Evolutionary conservation across 305 asterid species (phyloP).

Genomic region (Solanum chacoense): DNA sequence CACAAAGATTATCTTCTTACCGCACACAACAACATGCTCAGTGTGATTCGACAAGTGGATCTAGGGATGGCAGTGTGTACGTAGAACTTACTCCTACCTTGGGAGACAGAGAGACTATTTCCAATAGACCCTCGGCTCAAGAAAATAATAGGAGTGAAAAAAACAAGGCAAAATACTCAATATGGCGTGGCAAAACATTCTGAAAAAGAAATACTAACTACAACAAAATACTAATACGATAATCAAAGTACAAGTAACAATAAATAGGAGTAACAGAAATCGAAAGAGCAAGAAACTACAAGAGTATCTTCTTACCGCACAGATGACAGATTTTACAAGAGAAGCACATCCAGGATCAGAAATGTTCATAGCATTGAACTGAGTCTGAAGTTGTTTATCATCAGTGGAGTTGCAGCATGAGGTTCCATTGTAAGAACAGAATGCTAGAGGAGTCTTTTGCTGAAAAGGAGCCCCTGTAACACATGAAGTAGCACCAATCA

Average conservation of each 20-base stretch:
- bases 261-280: not conserved
- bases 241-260: not conserved
- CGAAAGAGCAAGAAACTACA: not conserved
- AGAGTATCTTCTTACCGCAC: constrained; percentile 42
- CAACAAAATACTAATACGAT: not conserved
- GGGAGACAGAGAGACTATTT: not conserved
- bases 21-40: constrained; percentile 18
- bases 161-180: not conserved
- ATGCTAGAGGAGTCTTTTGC: constrained; percentile 31
- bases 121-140: not conserved
- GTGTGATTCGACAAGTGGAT: not conserved
- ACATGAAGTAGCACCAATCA: not conserved
- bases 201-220: not conserved
- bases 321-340: constrained; percentile 51
- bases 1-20: constrained; percentile 21
- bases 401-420: constrained; percentile 54
- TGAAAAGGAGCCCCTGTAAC: constrained; percentile 52
- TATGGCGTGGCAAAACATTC: not conserved
- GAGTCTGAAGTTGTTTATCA: constrained; percentile 40
- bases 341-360: constrained; percentile 67
- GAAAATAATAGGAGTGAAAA: not conserved
- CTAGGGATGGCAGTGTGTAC: not conserved
- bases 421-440: constrained; percentile 60
- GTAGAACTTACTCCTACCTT: not conserved
- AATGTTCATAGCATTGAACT: constrained; percentile 45